Evolutionary conservation across 768 basidiomycete species (phyloP).

Genomic region (Dentipellis sp.): DNA sequence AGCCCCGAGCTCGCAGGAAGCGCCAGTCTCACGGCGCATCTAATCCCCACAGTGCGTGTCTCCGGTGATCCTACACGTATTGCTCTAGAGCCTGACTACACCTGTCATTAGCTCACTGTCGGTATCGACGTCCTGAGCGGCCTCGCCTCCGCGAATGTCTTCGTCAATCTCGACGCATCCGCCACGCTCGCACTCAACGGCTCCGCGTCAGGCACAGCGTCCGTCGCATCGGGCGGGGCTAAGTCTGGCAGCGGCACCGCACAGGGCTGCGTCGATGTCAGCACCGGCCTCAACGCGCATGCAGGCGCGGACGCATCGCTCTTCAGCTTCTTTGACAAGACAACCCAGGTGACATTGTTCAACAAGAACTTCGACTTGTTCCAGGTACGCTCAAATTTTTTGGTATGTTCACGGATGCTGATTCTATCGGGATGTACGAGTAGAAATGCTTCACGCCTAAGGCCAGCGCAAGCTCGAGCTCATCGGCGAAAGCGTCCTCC

Average conservation of each 20-base stretch:
- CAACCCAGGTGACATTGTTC: neutral
- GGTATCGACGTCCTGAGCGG: neutral
- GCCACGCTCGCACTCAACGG: neutral
- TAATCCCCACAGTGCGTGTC: conserved; percentile 21
- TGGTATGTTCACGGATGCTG: too few relatives aligned
- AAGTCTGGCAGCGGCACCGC: neutral
- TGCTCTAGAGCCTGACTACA: neutral
- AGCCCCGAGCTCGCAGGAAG: conserved; percentile 25
- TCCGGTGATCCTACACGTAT: neutral
- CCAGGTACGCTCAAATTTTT: neutral
- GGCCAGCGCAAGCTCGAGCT: too few relatives aligned
- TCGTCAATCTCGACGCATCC: conserved; percentile 6
- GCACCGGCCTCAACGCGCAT: neutral
- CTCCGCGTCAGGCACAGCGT: neutral
- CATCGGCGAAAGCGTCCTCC: too few relatives aligned
- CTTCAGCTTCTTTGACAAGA: neutral
- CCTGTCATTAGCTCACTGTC: conserved; percentile 21
- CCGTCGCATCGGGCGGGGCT: neutral
- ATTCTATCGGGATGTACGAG: too few relatives aligned
- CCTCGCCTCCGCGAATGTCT: neutral
- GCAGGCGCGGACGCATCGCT: neutral
- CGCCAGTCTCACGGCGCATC: conserved; percentile 34
- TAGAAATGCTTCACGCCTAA: too few relatives aligned
- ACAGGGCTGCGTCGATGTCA: conserved; percentile 4
- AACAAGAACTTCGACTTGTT: neutral